Conservation (phyloP, 345 rosid genomes). For the Jatropha curcas region DNA sequence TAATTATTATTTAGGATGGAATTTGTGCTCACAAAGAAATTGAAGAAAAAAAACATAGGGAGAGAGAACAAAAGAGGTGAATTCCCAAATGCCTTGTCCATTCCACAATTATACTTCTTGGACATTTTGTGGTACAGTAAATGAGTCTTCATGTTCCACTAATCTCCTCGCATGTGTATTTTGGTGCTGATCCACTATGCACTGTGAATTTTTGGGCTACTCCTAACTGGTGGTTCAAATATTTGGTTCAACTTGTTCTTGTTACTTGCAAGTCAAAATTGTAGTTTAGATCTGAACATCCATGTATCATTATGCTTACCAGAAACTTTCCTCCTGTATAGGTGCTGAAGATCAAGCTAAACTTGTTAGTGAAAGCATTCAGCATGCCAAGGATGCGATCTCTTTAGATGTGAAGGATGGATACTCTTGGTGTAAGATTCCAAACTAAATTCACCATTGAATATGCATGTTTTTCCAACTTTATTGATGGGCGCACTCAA, state of each 20-base stretch:
- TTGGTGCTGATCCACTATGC: background rate
- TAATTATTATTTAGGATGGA: background rate
- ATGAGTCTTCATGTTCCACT: background rate
- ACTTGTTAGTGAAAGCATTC: conserved; percentile 63
- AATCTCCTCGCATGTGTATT: background rate
- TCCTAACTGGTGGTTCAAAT: no score
- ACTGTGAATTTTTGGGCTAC: no score
- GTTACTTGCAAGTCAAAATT: background rate
- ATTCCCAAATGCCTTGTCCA: background rate
- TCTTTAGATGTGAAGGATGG: conserved; percentile 78
- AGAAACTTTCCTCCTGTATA: conserved; percentile 21
- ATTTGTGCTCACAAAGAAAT: background rate
- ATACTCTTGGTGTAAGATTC: conserved; percentile 69
- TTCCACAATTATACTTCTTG: background rate
- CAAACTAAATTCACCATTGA: background rate
- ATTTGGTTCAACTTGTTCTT: conserved; percentile 1
- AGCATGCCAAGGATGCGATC: conserved; percentile 72
- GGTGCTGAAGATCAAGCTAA: conserved; percentile 57
- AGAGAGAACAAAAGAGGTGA: background rate
- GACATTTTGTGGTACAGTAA: background rate
- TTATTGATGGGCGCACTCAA: conserved; percentile 2
- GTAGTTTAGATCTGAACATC: background rate
- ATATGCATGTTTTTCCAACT: background rate
- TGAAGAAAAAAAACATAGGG: background rate
- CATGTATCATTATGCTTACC: conserved; percentile 11